Evolutionary conservation across 179 eudicot genomes (phyloP).

Genomic region (Dionaea muscipula): DNA sequence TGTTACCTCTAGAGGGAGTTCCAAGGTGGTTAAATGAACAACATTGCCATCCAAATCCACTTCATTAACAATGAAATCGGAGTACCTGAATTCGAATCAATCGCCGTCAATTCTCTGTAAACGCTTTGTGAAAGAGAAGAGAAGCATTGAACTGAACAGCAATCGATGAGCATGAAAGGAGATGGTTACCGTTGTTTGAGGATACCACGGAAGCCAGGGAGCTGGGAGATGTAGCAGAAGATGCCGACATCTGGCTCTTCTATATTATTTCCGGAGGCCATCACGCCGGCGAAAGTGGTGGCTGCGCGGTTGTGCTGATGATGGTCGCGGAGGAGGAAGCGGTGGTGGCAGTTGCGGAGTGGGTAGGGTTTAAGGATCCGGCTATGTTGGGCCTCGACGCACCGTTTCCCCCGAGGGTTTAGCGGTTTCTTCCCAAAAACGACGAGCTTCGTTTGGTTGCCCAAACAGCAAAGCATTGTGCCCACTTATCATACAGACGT

Average conservation of each 20-base stretch:
- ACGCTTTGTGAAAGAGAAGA: too few species aligned
- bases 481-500: too few species aligned
- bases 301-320: not conserved
- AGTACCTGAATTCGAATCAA: conserved; percentile 49
- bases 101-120: too few species aligned
- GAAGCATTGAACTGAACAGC: too few species aligned
- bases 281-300: conserved; percentile 11
- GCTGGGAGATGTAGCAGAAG: conserved; percentile 62
- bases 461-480: too few species aligned
- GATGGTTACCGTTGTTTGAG: conserved; percentile 89
- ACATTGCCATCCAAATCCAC: conserved; percentile 84
- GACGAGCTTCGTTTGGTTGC: conserved; percentile 12
- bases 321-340: conserved; percentile 10
- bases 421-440: too few species aligned
- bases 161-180: too few species aligned
- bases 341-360: conserved; percentile 1
- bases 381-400: too few species aligned
- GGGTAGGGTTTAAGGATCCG: conserved; percentile 29
- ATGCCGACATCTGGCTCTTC: conserved; percentile 86
- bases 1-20: conserved; percentile 58
- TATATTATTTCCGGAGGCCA: conserved; percentile 9
- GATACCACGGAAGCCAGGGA: conserved; percentile 86
- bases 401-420: too few species aligned
- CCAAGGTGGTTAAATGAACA: conserved; percentile 64
- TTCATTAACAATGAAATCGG: conserved; percentile 95